Evolutionary conservation across 306 rosid genomes (phyloP).

Genomic region (Castanea mollissima): DNA sequence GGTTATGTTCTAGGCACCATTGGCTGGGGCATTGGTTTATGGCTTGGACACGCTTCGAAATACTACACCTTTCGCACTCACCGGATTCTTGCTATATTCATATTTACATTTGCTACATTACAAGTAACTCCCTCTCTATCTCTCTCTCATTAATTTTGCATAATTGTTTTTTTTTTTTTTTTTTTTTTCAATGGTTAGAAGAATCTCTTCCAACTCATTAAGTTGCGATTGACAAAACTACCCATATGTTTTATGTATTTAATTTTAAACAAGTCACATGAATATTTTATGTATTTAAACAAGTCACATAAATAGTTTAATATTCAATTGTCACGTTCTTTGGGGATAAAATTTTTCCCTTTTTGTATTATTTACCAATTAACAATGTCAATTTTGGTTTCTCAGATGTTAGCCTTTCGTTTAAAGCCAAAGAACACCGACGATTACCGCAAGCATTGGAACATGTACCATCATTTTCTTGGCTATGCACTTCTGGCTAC

Average conservation of each 20-base stretch:
- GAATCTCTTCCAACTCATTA: no score
- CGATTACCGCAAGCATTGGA: constrained; percentile 71
- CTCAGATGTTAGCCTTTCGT: constrained; percentile 66
- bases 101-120: constrained; percentile 58
- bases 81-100: constrained; percentile 48
- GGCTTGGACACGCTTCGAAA: constrained; percentile 65
- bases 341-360: neutral
- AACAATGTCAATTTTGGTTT: neutral
- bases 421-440: constrained; percentile 37
- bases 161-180: neutral
- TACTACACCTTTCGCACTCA: constrained; percentile 53
- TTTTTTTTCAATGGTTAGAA: no score
- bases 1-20: constrained; percentile 54
- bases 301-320: no score
- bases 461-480: constrained; percentile 86
- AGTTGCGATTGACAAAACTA: no score
- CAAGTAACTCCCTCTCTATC: constrained; percentile 40
- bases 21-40: constrained; percentile 68
- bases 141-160: neutral
- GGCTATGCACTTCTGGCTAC: constrained; percentile 58
- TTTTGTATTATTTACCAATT: neutral
- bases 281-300: no score
- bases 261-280: no score
- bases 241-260: no score
- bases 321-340: no score